Evolutionary conservation across 805 yeast genomes (phyloP), one percentile per base, ranked within the genome.

Genomic region (Suhomyces sp.): DNA sequence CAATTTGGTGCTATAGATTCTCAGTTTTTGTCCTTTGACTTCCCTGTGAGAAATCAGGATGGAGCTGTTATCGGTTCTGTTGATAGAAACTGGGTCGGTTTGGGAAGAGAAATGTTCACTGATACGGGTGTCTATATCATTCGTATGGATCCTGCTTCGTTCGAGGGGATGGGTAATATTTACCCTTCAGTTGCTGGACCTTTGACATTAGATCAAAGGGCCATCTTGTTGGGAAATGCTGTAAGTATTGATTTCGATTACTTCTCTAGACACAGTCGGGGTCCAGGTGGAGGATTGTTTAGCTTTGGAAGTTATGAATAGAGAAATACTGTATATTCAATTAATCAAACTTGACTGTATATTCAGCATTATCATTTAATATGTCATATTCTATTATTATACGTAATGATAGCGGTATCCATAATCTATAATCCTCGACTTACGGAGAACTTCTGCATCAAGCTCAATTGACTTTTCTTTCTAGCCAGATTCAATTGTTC

Each of bases 241-340:
- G 82, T 93, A 2, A 83, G 95, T 39, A 83, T 93, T 41, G 98
- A 93, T 59, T 93, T 88, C 60, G 98, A 93, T 61, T 93, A 90
- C 63, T 93, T 93, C 60, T 86, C 96, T n/a, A 75, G 98, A 56
- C 97, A 90, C 56, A 81, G 91, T 13, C 50, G 72, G 30, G 71
- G 79, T 24, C 71, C 73, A 15, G 67, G 65, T 5, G 61, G 63
- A 1, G 72, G 75, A 19, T 74, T 81, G 11, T 47, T 72, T 36
- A 46, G 56, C 20, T 58, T 64, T 30, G 58, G 61, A 3, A 44
- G 48, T 13, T 50, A 48, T 34, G 64, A 57, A 31, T 54, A 46
- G 30, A 13, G 7, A 13, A 6, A 25, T 12, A 20, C 5, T 23
- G 9, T 24, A 25, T 18, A 26, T 17, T n/a, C n/a, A n/a, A n/a